Conservation (phyloP, 805 yeast genomes). For the Nakazawaea molendinolei region DNA sequence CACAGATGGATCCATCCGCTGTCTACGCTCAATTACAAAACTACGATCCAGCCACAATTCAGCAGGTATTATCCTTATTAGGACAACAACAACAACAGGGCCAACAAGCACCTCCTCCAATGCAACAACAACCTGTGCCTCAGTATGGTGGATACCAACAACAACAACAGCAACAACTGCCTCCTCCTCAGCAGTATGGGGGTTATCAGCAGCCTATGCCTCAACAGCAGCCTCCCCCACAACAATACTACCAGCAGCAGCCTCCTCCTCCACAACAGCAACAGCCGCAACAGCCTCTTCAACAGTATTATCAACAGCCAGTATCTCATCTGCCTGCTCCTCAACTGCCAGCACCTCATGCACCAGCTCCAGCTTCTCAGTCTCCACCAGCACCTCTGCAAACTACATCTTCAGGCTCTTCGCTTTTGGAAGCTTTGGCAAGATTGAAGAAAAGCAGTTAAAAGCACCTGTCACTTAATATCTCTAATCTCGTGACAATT, state of each 20-base stretch:
- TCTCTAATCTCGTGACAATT: too few species aligned
- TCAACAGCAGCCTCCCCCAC: conserved; percentile 10
- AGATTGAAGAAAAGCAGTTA: conserved; percentile 31
- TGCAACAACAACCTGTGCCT: conserved; percentile 5
- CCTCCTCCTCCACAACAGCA: conserved; percentile 10
- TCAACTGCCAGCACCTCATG: conserved; percentile 11
- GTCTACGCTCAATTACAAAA: conserved; percentile 15
- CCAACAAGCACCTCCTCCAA: conserved; percentile 6
- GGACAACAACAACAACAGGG: conserved; percentile 16
- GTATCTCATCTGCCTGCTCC: conserved; percentile 11
- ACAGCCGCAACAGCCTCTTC: conserved; percentile 12
- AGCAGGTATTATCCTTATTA: conserved; percentile 24
- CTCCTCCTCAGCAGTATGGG: conserved; percentile 9
- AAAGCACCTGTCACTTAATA: too few species aligned
- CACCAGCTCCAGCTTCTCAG: conserved; percentile 9
- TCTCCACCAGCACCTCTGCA: conserved; percentile 8
- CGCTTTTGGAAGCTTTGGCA: conserved; percentile 29
- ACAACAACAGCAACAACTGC: conserved; percentile 5
- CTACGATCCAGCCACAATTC: conserved; percentile 26
- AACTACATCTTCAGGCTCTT: conserved; percentile 23
- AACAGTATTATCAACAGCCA: conserved; percentile 12
- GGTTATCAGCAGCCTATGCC: conserved; percentile 6
- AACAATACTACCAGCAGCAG: conserved; percentile 2
- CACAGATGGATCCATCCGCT: conserved; percentile 15
- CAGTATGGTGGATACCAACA: conserved; percentile 11